phyloP scores from a whole-genome alignment of 257 asterid genomes.

The Salvia rosmarinus region DNA sequence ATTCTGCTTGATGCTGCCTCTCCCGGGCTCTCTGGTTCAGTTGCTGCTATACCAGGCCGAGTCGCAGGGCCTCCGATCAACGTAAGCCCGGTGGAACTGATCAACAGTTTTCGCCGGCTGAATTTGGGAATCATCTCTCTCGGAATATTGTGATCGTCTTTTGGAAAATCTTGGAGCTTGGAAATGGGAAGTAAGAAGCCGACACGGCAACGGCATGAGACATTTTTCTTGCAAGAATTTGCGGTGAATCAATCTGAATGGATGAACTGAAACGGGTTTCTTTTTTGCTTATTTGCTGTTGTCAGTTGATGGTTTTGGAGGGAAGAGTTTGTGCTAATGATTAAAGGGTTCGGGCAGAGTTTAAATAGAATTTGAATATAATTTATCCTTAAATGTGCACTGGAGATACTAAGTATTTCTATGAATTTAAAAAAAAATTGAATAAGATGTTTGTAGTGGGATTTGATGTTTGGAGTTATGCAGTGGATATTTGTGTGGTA shows the following conservation, averaged over 20 bases:
- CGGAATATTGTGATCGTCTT: conserved; percentile 32
- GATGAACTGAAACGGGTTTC: background rate
- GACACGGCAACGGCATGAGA: conserved; percentile 44
- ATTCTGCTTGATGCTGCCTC: conserved; percentile 60
- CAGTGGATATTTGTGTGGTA: too few species aligned
- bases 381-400: too few species aligned
- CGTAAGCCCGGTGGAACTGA: conserved; percentile 38
- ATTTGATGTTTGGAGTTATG: too few species aligned
- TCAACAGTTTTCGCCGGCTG: conserved; percentile 47
- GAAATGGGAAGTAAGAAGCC: conserved; percentile 47
- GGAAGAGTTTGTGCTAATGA: conserved; percentile 37
- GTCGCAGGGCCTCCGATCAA: conserved; percentile 45
- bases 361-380: too few species aligned
- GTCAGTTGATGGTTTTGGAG: conserved; percentile 40
- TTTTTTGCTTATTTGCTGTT: background rate
- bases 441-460: conserved; percentile 53
- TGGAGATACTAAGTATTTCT: too few species aligned
- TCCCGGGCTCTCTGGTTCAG: conserved; percentile 48
- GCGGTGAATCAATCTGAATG: background rate
- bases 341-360: too few species aligned
- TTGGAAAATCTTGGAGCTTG: conserved; percentile 54
- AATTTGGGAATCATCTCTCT: conserved; percentile 34
- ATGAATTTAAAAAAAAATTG: background rate
- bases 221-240: conserved; percentile 37
- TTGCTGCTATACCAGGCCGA: conserved; percentile 38